Evolutionary conservation across 164 flowering plant species (phyloP).

Genomic region (Pachysandra terminalis): DNA sequence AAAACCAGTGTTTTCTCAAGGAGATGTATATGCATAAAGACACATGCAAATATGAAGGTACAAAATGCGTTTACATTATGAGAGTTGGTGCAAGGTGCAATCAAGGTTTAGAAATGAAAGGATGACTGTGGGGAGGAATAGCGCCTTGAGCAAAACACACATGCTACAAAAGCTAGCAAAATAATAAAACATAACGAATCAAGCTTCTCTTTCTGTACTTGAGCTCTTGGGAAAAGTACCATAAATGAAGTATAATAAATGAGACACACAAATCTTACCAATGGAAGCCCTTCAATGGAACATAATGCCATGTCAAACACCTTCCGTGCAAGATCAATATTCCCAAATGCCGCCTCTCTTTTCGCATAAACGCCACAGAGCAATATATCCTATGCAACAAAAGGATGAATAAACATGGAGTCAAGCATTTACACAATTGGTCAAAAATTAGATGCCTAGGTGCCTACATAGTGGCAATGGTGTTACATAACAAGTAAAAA

Average conservation of each 20-base stretch:
- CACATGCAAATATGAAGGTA: too few species aligned
- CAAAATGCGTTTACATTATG: too few species aligned
- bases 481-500: too few species aligned
- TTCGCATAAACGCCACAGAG: constrained; percentile 94
- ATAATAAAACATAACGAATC: background rate
- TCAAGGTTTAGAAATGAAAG: too few species aligned
- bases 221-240: background rate
- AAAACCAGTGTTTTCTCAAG: too few species aligned
- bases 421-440: too few species aligned
- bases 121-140: too few species aligned
- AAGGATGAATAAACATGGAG: background rate
- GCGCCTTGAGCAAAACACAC: too few species aligned
- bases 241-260: background rate
- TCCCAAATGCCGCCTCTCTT: constrained; percentile 79
- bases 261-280: constrained; percentile 43
- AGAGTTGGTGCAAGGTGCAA: too few species aligned
- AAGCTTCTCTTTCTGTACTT: background rate
- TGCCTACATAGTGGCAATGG: too few species aligned
- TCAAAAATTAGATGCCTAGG: background rate
- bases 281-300: constrained; percentile 61
- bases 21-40: too few species aligned
- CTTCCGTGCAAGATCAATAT: constrained; percentile 82
- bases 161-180: too few species aligned
- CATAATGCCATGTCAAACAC: constrained; percentile 93
- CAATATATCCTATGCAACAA: constrained; percentile 59